Evolutionary conservation across 441 rosid genomes (phyloP), one percentile per base, ranked within the genome.

Genomic region (Mallotus japonicus): DNA sequence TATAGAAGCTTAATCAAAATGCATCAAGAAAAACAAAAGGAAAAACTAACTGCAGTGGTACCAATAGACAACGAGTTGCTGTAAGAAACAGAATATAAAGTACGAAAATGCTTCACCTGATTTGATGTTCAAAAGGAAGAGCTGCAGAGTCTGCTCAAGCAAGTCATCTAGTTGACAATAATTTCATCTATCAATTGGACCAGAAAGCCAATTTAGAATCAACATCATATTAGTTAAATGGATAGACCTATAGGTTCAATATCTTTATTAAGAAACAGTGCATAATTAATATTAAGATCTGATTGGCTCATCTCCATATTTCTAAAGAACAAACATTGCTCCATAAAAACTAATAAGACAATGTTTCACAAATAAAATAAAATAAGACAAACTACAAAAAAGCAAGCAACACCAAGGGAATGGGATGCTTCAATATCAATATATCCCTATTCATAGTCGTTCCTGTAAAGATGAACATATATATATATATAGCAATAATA

Each of bases 161-260:
- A 89, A 82, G 79, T 80, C 87, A 83, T 83, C 86, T 78, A 84
- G 87, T 81, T 75, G 92, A 84, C 77, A 84, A 79, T 75, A 79
- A 37, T 83, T 80, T 88, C 87, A 85, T 89, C 93, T 87, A 88
- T 63, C 85, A 88, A 83, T 79, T 78, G 62, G 84, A 82, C 78
- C 86, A 86, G 80, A 87, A 80, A 86, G 75, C 79, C 65, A 78
- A 73, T 83, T 87, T 72, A 83, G 88, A 71, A 78, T 67, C 78
- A 78, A 76, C 59, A 22, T 76, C 77, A 61, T 67, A 67, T 58
- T 20, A 81, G 60, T 42, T 54, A 64, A 79, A 77, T 46, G 40
- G 49, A 65, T 50, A 69, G 73, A 74, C 76, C 78, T 65, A 67
- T 57, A 59, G 47, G 72, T 61, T 63, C 49, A 55, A 16, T 40